Conservation (phyloP, 73 alveolate genomes). For the Urostyla sp. region DNA sequence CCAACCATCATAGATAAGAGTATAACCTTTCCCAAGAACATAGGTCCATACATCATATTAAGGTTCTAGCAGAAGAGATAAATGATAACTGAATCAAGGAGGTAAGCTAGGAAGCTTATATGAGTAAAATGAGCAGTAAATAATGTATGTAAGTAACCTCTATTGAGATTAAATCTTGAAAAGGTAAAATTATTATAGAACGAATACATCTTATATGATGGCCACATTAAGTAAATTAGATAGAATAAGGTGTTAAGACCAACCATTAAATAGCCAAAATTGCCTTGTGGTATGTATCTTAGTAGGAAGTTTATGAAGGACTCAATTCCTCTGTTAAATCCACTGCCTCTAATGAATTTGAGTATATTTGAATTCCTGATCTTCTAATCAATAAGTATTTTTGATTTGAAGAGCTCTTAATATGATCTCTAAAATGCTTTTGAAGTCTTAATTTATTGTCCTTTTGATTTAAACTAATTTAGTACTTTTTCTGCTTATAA, state of each 20-base stretch:
- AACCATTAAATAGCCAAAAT: slow-evolving; percentile 46
- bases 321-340: too few species aligned
- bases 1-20: slow-evolving; percentile 59
- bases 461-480: too few species aligned
- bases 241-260: slow-evolving; percentile 65
- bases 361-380: too few species aligned
- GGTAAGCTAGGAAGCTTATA: slow-evolving; percentile 68
- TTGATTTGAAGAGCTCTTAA: too few species aligned
- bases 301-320: too few species aligned
- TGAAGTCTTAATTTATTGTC: too few species aligned
- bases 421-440: too few species aligned
- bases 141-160: slow-evolving; percentile 70
- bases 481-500: too few species aligned
- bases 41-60: slow-evolving; percentile 59
- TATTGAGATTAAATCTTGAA: slow-evolving; percentile 41
- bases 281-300: slow-evolving; percentile 53
- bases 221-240: slow-evolving; percentile 63
- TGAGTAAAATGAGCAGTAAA: slow-evolving; percentile 65
- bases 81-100: slow-evolving; percentile 56
- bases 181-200: slow-evolving; percentile 70
- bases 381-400: too few species aligned
- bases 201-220: slow-evolving; percentile 61
- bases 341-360: too few species aligned
- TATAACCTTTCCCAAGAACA: slow-evolving; percentile 46
- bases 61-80: slow-evolving; percentile 65